phyloP scores from a whole-genome alignment of 768 basidiomycete genomes.

The Amylocystis lapponica region DNA sequence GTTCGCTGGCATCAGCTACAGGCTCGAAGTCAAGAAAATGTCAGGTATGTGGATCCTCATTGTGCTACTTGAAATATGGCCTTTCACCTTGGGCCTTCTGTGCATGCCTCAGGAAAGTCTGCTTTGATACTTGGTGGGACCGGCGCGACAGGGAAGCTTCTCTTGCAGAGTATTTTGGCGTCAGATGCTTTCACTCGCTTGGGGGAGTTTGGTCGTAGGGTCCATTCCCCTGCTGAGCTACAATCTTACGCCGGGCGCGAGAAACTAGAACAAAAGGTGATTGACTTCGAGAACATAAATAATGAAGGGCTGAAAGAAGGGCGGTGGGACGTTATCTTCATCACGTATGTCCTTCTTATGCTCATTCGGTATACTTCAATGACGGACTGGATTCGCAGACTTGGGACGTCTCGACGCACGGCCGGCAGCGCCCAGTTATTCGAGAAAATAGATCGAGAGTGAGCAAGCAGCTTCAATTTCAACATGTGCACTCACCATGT shows the following conservation, averaged over 20 bases:
- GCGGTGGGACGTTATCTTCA: constrained; percentile 71
- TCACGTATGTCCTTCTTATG: constrained; percentile 48
- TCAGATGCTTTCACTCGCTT: constrained; percentile 51
- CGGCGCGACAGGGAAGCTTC: constrained; percentile 57
- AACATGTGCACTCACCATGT: background rate
- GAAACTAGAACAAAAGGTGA: constrained; percentile 61
- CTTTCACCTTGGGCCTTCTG: too few species aligned
- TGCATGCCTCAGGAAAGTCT: constrained; percentile 22
- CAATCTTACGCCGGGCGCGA: constrained; percentile 35
- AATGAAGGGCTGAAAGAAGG: constrained; percentile 44
- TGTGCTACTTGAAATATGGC: too few species aligned
- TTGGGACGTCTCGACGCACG: constrained; percentile 62
- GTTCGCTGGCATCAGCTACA: too few species aligned
- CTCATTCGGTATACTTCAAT: background rate
- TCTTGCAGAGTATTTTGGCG: constrained; percentile 56
- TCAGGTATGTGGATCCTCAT: too few species aligned
- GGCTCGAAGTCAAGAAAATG: too few species aligned
- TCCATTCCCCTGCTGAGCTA: constrained; percentile 41
- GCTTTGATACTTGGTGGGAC: constrained; percentile 77
- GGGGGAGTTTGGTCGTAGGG: constrained; percentile 63
- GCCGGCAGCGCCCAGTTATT: constrained; percentile 50
- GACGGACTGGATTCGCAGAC: background rate
- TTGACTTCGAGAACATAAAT: constrained; percentile 65
- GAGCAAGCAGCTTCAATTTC: constrained; percentile 41
- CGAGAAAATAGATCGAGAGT: constrained; percentile 76